Evolutionary conservation across 2,329 filamentous ascomycete species (phyloP), one percentile per base, ranked within the genome.

Genomic region (Plectosphaerella sp.): DNA sequence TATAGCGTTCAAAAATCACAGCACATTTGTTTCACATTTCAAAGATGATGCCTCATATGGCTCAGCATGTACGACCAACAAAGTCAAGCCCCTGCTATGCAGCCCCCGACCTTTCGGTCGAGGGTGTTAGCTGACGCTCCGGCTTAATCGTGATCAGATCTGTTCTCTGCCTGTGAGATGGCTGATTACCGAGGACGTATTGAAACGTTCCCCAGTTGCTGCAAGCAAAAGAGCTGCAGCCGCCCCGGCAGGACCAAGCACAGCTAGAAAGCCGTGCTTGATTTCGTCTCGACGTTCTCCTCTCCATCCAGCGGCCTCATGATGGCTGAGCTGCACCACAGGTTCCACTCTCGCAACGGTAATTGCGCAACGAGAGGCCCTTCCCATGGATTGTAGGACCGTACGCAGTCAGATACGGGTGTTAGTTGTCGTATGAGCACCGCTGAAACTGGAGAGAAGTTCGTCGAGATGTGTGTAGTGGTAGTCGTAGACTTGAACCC

Each of bases 81-180:
- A 90, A 96, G 90, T 96, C 92, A 96, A 96, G 83, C 90, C 77
- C 80, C 86, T 83, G 87, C 90, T 88, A 96, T 84, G 86, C 89
- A 88, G 84, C 84, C 77, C 73, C 69, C 69, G 77, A 83, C 88
- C 95, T 74, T 96, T 89, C 76, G 82, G 73, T 74, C 76, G 77
- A 79, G 84, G 80, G 84, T 86, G 89, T 82, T 86, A 92, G 84
- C 86, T 87, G 86, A 83, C 83, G 89, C 91, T 96, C 92, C 92
- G 91, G 92, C 92, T 97, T 96, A 96, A 94, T 96, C 87, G 90
- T 87, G 89, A 90, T 90, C 88, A 59, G 55, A 55, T 70, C 81
- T 82, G 69, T 71, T 96, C 82, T 96, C 78, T 87, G 91, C 91
- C 89, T 81, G 71, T 70, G 59, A 59, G 71, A 73, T 79, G 83